Percentiles rank a stretch among this genome's conserved stretches.
These are phyloP conservation scores for Phytophthora fragariaefolia DNA, from an alignment of 352 stramenopile genomes.

Conservation along the genomic window DNA sequence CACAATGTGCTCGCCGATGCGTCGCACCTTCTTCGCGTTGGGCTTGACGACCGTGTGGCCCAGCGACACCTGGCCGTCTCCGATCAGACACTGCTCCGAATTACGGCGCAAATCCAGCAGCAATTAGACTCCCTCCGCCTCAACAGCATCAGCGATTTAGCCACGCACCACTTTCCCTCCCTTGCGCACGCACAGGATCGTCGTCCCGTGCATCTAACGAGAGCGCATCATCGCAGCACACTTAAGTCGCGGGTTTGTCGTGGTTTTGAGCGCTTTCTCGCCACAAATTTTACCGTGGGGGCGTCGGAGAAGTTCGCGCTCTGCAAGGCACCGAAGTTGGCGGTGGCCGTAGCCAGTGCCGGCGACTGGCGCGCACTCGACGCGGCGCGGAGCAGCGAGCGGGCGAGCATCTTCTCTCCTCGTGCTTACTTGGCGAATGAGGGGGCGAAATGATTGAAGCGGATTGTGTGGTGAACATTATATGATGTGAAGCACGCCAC, in stretches of 20 bases:
- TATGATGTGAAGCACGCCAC: not conserved
- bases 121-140: not conserved
- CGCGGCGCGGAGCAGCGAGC: conserved; percentile 62
- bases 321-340: conserved; percentile 27
- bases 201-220: conserved; percentile 94
- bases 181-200: conserved; percentile 98
- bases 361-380: conserved; percentile 26
- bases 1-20: conserved; percentile 95
- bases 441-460: conserved; percentile 1
- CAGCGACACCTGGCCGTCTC: conserved; percentile 98
- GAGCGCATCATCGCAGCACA: conserved; percentile 1
- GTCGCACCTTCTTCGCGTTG: conserved; percentile 98
- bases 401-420: conserved; percentile 57
- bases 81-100: conserved; percentile 90
- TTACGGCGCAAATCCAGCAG: not conserved
- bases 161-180: conserved; percentile 95
- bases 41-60: conserved; percentile 97
- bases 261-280: not conserved
- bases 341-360: conserved; percentile 16
- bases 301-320: conserved; percentile 59
- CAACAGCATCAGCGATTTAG: not conserved
- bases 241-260: not conserved
- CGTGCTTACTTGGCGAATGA: conserved; percentile 7
- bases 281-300: conserved; percentile 42
- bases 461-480: not conserved